Evolutionary conservation across 2,329 filamentous ascomycete species (phyloP).

Genomic region (Diplodia corticola): DNA sequence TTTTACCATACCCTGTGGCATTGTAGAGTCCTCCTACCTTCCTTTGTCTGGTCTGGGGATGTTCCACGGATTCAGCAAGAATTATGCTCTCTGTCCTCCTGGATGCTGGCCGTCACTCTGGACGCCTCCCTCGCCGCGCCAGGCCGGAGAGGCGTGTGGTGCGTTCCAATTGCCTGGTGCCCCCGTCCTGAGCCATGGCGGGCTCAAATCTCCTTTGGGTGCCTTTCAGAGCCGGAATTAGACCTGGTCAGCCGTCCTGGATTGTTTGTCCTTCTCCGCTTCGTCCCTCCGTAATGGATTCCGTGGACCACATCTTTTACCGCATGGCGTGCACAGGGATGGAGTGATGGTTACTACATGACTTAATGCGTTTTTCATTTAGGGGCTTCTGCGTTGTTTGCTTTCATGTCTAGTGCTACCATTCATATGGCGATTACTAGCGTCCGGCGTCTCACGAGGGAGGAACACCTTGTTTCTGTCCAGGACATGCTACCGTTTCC

Average conservation of each 20-base stretch:
- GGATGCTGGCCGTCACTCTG: conserved; percentile 14
- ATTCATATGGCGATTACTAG: conserved; percentile 20
- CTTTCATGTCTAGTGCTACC: conserved; percentile 15
- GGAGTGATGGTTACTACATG: conserved; percentile 21
- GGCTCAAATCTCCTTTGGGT: conserved; percentile 9
- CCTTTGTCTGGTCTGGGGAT: conserved; percentile 17
- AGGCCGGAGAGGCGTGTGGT: conserved; percentile 5
- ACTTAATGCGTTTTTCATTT: conserved; percentile 23
- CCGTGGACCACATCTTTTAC: conserved; percentile 19
- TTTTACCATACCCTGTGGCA: conserved; percentile 17
- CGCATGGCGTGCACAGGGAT: conserved; percentile 18
- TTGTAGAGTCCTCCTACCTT: conserved; percentile 18
- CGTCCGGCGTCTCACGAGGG: conserved; percentile 22
- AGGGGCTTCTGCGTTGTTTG: conserved; percentile 19
- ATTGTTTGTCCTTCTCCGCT: conserved; percentile 20
- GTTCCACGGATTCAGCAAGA: conserved; percentile 19
- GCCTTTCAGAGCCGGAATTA: conserved; percentile 21
- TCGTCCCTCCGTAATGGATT: conserved; percentile 16
- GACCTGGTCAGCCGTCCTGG: conserved; percentile 17
- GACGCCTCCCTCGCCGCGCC: conserved; percentile 12
- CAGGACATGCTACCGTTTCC: conserved; percentile 18
- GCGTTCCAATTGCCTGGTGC: not conserved
- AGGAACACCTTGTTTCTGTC: conserved; percentile 19
- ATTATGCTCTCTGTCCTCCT: conserved; percentile 1
- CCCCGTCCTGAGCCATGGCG: not conserved